Percentiles rank a stretch among this genome's conserved stretches.
Evolutionary conservation across 768 basidiomycete species (phyloP).

Genomic region (Rhodotorula paludigena): DNA sequence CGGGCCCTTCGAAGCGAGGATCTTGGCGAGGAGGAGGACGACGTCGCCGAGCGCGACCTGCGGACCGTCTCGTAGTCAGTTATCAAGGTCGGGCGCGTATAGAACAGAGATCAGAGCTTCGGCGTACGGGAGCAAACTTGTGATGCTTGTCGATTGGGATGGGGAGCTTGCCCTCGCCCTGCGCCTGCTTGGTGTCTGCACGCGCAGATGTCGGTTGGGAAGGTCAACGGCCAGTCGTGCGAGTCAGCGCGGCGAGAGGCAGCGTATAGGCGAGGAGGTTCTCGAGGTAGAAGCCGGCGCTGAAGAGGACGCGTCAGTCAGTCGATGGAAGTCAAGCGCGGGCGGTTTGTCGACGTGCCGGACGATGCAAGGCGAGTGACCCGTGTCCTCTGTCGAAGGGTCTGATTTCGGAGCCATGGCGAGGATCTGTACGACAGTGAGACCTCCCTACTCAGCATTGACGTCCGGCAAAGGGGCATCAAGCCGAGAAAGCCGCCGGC

Average conservation of each 20-base stretch:
- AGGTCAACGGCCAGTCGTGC: neutral
- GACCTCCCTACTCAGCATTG: no score
- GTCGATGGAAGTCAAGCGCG: neutral
- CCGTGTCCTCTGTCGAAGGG: constrained; percentile 6
- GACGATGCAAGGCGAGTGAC: constrained; percentile 17
- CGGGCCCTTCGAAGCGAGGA: constrained; percentile 1
- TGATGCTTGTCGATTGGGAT: constrained; percentile 14
- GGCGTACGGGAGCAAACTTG: constrained; percentile 15
- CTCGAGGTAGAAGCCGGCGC: constrained; percentile 17
- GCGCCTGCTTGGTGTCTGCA: constrained; percentile 19
- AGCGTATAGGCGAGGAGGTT: constrained; percentile 12
- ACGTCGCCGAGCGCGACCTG: constrained; percentile 19
- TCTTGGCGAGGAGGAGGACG: constrained; percentile 10
- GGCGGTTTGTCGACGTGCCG: neutral
- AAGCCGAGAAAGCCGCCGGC: neutral
- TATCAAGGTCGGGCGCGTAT: no score
- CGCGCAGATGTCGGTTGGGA: neutral
- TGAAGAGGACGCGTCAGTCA: no score
- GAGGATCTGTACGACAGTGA: neutral
- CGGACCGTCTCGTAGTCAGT: neutral
- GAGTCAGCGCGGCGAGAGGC: no score
- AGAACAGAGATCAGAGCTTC: no score
- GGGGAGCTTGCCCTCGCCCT: constrained; percentile 14
- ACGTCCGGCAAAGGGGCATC: no score
- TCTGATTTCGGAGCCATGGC: constrained; percentile 9